Evolutionary conservation across 306 rosid genomes (phyloP).

Genomic region (Fragaria nilgerrensis): DNA sequence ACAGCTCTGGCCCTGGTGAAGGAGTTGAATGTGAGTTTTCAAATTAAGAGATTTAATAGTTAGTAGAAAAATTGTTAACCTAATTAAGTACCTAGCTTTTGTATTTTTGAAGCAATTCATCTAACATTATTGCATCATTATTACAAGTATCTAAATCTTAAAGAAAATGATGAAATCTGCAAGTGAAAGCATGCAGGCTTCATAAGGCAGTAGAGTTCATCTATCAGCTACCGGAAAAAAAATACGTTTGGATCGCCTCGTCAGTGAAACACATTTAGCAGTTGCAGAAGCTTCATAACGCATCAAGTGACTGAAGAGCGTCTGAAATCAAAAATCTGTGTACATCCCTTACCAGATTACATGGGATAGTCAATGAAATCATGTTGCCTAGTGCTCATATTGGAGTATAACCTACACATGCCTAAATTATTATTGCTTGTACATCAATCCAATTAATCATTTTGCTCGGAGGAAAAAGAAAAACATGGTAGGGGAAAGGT

Average conservation of each 20-base stretch:
- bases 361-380: not conserved
- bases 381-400: not conserved
- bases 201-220: not conserved
- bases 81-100: too few relatives aligned
- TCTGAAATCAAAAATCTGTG: not conserved
- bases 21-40: not conserved
- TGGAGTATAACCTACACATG: not conserved
- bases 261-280: not conserved
- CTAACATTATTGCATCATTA: too few relatives aligned
- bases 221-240: not conserved
- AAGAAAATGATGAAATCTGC: too few relatives aligned
- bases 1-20: not conserved
- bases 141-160: too few relatives aligned
- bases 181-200: not conserved
- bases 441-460: not conserved
- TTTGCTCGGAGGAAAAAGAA: not conserved
- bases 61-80: too few relatives aligned
- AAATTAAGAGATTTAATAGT: not conserved
- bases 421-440: not conserved
- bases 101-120: too few relatives aligned
- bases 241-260: not conserved
- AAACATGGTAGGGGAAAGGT: not conserved
- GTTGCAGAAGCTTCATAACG: not conserved
- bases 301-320: not conserved
- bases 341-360: not conserved